Base-by-base conservation (phyloP, 2,329 filamentous ascomycete genomes). In the Ophiostoma piceae region DNA sequence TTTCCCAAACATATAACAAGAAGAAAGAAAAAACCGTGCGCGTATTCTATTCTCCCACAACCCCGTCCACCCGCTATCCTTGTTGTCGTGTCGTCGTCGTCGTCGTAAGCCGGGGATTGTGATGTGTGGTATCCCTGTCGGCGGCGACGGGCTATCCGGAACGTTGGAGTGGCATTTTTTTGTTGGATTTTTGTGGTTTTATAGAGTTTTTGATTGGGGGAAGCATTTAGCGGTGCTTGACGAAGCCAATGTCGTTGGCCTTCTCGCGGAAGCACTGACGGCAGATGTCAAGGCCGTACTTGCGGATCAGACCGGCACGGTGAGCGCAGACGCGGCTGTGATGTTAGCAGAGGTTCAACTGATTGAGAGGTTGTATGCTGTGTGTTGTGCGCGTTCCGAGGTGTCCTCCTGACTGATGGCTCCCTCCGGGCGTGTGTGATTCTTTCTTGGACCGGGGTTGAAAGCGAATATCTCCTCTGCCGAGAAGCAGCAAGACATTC, bases 271-370 rank as follows among this genome's bases (percentile, higher is more conserved):
- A 91, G 86, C 88, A 91, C 82, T 91, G 88, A 87, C 88, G 88
- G 87, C 88, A 91, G 80, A 91, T 88, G 84, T 96, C 92, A 78
- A 97, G 88, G 81, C 95, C 94, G 87, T 99, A 99, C 87, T 99
- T 99, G 87, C 95, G 94, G 89, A 99, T 97, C 78, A 99, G 90
- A 96, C 95, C 95, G 80, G 95, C 94, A 81, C 88, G 90, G 91
- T 99, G 94, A 81, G 93, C 92, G 92, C 86, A 88, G 80, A 88
- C 84, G 75, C 86, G 86, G 86, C 86, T 88, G 75, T 68, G 71
- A 62, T 19, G 19, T 70, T 67, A 62, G 78, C n/a, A 66, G 26
- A 7, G 26, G 11, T 32, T 62, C 57, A 16, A 19, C 19, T 19
- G 19, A 19, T 3, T n/a, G 16, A 7, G 7, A 19, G 11, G 16